Conservation (phyloP, 148 eudicot species). For the Polygonum maritimum region DNA sequence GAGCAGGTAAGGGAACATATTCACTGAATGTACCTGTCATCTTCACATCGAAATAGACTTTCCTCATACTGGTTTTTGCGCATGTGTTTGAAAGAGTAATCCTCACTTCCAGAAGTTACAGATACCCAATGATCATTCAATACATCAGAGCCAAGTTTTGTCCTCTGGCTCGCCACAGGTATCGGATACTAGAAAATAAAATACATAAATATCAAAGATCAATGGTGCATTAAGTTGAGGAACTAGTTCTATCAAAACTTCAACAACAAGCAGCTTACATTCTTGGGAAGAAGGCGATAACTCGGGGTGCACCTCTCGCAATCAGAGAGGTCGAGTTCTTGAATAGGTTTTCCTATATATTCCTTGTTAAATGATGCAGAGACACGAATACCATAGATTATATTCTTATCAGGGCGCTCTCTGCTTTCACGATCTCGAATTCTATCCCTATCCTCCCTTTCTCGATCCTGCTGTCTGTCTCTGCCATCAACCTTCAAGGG, state of each 20-base stretch:
- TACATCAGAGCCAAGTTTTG: conserved; percentile 77
- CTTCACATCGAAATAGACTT: conserved; percentile 97
- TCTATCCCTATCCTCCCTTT: conserved; percentile 31
- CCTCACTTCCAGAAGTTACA: conserved; percentile 97
- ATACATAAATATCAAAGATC: not conserved
- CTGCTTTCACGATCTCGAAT: conserved; percentile 42
- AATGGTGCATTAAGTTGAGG: not conserved
- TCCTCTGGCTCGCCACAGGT: conserved; percentile 81
- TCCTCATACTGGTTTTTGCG: conserved; percentile 98
- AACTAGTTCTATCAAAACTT: conserved; percentile 12
- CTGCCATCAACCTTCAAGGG: conserved; percentile 30
- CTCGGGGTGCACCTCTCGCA: conserved; percentile 90
- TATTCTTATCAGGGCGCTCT: conserved; percentile 52
- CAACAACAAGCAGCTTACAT: conserved; percentile 32
- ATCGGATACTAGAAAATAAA: conserved; percentile 65
- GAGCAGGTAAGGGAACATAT: not conserved
- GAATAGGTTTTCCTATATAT: conserved; percentile 23
- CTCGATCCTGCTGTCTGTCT: conserved; percentile 29
- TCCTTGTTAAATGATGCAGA: conserved; percentile 9
- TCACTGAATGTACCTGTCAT: conserved; percentile 60
- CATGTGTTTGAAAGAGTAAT: conserved; percentile 96
- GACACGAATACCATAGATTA: conserved; percentile 33
- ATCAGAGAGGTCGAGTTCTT: conserved; percentile 88
- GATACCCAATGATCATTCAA: conserved; percentile 96
- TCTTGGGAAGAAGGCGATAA: conserved; percentile 89